Conservation (phyloP, 208 protist species). For the Polymyxa betae region DNA sequence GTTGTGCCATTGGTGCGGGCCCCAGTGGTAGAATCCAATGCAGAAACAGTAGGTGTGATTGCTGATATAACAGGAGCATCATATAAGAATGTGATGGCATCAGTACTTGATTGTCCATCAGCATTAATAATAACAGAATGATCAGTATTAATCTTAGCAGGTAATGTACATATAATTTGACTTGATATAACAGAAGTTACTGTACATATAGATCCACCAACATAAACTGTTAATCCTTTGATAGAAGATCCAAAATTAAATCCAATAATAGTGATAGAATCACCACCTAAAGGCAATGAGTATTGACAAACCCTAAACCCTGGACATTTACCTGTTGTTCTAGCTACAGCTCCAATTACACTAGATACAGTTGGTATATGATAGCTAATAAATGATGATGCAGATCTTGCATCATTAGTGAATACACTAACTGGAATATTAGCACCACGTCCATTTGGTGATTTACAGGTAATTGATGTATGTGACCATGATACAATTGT, state of each 20-base stretch:
- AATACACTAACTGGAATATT: background rate
- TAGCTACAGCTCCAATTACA: background rate
- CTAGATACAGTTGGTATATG: background rate
- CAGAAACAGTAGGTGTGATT: background rate
- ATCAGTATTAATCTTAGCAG: background rate
- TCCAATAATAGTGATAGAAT: background rate
- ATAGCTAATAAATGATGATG: background rate
- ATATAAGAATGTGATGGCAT: background rate
- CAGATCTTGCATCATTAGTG: background rate
- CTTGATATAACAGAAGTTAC: background rate
- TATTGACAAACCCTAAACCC: background rate
- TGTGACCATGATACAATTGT: background rate
- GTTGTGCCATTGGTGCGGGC: background rate
- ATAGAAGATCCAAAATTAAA: background rate
- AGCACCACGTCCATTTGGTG: background rate
- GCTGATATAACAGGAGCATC: background rate
- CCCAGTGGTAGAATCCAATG: background rate
- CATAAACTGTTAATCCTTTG: background rate
- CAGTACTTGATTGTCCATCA: slow-evolving; percentile 1
- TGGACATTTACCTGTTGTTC: background rate
- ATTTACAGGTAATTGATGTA: background rate
- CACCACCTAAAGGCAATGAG: background rate
- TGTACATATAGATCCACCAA: background rate
- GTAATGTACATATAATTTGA: background rate
- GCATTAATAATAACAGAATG: background rate